Evolutionary conservation across 1,284 basidiomycete species (phyloP).

Genomic region (Ustilago tritici): DNA sequence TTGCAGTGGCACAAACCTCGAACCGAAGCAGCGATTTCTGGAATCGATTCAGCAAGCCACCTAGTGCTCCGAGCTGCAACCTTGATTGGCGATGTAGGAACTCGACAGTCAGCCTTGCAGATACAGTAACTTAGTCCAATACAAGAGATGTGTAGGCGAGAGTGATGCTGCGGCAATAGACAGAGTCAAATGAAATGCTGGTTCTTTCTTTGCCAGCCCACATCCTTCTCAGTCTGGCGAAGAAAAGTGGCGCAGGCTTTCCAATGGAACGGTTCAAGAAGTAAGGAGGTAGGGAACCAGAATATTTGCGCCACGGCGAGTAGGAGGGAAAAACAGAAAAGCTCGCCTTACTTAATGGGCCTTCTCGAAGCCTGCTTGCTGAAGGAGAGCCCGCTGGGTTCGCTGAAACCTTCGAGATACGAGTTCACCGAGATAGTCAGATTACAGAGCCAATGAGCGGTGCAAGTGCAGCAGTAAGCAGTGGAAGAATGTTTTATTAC

Average conservation of each 20-base stretch:
- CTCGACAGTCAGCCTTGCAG: constrained; percentile 2
- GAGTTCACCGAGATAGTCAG: neutral
- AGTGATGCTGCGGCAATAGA: constrained; percentile 5
- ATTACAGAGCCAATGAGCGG: neutral
- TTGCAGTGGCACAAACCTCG: neutral
- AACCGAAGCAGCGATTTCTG: neutral
- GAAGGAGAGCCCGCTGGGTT: no score
- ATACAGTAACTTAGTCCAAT: no score
- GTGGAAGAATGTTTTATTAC: neutral
- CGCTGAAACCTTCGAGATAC: neutral
- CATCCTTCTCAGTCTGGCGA: neutral
- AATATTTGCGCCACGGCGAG: neutral
- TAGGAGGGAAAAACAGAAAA: no score
- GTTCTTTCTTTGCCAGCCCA: neutral
- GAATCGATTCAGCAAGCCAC: neutral
- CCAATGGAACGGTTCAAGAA: neutral
- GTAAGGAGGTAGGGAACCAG: neutral
- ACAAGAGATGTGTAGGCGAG: constrained; percentile 3
- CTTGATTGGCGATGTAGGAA: constrained; percentile 5
- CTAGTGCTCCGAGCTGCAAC: neutral
- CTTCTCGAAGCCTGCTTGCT: no score
- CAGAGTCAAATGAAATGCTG: neutral
- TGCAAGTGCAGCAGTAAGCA: neutral
- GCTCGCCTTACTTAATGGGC: no score
- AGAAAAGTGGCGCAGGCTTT: neutral